Evolutionary conservation across 805 yeast genomes (phyloP).

Genomic region (Pichia phayaonensis): DNA sequence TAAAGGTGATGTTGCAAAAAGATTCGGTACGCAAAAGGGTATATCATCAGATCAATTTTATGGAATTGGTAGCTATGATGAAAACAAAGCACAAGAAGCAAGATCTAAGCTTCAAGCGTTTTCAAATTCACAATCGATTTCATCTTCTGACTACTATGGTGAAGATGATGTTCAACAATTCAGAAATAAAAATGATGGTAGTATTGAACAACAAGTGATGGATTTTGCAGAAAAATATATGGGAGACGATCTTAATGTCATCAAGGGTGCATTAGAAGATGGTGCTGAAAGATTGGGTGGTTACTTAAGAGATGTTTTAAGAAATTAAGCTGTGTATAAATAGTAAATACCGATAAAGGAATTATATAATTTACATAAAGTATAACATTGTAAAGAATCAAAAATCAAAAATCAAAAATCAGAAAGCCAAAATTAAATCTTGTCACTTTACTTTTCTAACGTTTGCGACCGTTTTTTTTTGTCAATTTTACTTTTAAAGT

Average conservation of each 20-base stretch:
- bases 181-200: conserved; percentile 17
- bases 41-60: conserved; percentile 93
- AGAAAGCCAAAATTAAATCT: no score
- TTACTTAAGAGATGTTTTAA: conserved; percentile 78
- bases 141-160: conserved; percentile 89
- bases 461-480: no score
- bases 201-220: conserved; percentile 43
- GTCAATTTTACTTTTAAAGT: no score
- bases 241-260: conserved; percentile 77
- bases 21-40: conserved; percentile 85
- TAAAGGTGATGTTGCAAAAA: conserved; percentile 66
- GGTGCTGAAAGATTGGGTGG: conserved; percentile 89
- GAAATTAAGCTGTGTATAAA: conserved; percentile 20
- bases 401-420: no score
- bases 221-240: conserved; percentile 63
- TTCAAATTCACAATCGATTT: conserved; percentile 82
- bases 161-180: conserved; percentile 38
- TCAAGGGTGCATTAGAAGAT: conserved; percentile 86
- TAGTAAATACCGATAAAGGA: not conserved
- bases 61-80: conserved; percentile 81
- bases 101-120: conserved; percentile 71
- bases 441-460: no score
- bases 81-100: conserved; percentile 73
- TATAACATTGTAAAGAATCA: not conserved
- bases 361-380: not conserved